A percentile compares a stretch with the other conserved stretches of the same genome.
Conservation (phyloP, 2,329 filamentous ascomycete genomes). For the Sarocladiaceae sp. region DNA sequence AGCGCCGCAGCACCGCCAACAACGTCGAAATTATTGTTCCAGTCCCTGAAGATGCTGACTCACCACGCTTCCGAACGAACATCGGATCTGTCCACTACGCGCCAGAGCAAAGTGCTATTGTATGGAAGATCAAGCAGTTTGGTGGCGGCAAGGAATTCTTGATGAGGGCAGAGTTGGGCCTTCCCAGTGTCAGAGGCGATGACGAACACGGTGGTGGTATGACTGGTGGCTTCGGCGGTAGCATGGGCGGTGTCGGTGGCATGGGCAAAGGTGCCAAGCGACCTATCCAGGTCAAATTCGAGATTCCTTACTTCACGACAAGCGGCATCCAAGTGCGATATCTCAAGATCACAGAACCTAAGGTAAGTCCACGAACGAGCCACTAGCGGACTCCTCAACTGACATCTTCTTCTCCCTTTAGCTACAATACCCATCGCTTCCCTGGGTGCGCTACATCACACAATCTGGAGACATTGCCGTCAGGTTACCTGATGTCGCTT, state of each 20-base stretch:
- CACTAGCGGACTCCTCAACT: not conserved
- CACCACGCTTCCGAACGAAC: slow-evolving; percentile 93
- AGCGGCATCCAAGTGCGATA: slow-evolving; percentile 98
- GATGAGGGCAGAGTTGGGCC: slow-evolving; percentile 93
- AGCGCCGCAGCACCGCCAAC: slow-evolving; percentile 94
- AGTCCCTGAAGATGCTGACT: slow-evolving; percentile 95
- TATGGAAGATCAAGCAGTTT: slow-evolving; percentile 99
- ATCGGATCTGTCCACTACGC: slow-evolving; percentile 97
- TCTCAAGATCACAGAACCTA: slow-evolving; percentile 98
- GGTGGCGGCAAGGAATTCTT: slow-evolving; percentile 97
- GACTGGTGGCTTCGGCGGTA: slow-evolving; percentile 95
- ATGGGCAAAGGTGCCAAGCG: slow-evolving; percentile 80
- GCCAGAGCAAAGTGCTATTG: slow-evolving; percentile 93
- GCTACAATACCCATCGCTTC: slow-evolving; percentile 96
- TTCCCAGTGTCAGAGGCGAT: slow-evolving; percentile 91
- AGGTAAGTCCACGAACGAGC: slow-evolving; percentile 56
- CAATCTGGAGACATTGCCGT: slow-evolving; percentile 97
- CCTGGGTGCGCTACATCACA: slow-evolving; percentile 98
- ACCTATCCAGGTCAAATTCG: slow-evolving; percentile 98
- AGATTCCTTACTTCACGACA: slow-evolving; percentile 99
- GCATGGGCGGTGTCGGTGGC: slow-evolving; percentile 85
- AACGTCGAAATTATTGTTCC: slow-evolving; percentile 98
- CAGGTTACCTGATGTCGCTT: slow-evolving; percentile 84
- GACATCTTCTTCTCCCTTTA: too few species aligned
- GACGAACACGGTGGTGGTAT: slow-evolving; percentile 95